Base-by-base conservation (phyloP, 192 early-diverging fungal species). In the Lobosporangium transversale region DNA sequence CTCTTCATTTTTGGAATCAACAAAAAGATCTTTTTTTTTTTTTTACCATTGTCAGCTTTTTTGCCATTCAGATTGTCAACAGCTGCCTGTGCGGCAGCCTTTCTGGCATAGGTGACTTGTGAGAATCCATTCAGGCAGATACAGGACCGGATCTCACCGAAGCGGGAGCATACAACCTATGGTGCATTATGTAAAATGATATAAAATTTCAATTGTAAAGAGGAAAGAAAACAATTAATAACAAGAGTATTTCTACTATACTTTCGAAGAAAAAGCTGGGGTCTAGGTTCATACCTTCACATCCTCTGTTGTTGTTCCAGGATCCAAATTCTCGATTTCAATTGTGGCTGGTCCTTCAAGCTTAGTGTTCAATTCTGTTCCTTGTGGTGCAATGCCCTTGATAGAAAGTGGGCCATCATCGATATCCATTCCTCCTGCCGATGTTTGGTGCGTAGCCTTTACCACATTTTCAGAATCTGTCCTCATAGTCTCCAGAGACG, bases 251-350 rank as follows among this genome's bases (percentile, higher is more conserved):
- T 10, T 29, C n/a, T n/a, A n/a, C n/a, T n/a, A n/a, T n/a, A n/a
- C n/a, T n/a, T n/a, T n/a, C n/a, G n/a, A n/a, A n/a, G n/a, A n/a
- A n/a, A n/a, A n/a, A n/a, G n/a, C n/a, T 40, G 14, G 37, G 37
- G 37, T 14, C 7, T 14, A 7, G 37, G 4, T 36, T 12, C 21
- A 17, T 56, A 67, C 73, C 65, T 76, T 66, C 4, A 76, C 73
- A 62, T 76, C 73, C 30, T 76, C 73, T 29, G 73, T 51, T 10
- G 73, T 76, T 0, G 73, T 76, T 66, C 48, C 73, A n/a, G 58
- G 65, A 27, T 76, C 73, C 58, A 76, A 37, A 36, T 76, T 76
- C 15, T 76, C 65, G 35, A 76, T 76, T 26, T 76, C 64, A 26
- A 76, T 62, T 15, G 73, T 76, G 14, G 47, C 73, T 6, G 65